phyloP scores from a whole-genome alignment of 1,284 basidiomycete species.

The Porphyrellus sp. region DNA sequence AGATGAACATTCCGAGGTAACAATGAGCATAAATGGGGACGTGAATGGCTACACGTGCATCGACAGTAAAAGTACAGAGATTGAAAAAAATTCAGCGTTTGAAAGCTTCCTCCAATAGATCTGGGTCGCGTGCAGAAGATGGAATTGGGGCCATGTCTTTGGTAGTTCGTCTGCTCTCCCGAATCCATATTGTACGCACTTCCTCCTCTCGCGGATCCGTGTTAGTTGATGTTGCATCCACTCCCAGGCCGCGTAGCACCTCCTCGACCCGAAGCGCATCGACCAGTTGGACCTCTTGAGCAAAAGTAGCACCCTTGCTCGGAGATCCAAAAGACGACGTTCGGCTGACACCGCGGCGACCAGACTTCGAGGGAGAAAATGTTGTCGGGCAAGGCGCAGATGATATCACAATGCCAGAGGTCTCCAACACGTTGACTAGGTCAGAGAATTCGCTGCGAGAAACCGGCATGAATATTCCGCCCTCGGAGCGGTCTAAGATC shows the following conservation, averaged over 20 bases:
- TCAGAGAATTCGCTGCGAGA: conserved; percentile 75
- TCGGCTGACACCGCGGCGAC: conserved; percentile 50
- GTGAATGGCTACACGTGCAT: conserved; percentile 3
- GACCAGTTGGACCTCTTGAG: conserved; percentile 52
- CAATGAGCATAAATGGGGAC: conserved; percentile 10
- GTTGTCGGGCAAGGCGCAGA: conserved; percentile 30
- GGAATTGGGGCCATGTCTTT: conserved; percentile 49
- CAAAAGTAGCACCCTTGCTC: conserved; percentile 40
- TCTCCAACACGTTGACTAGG: conserved; percentile 67
- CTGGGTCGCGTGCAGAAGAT: conserved; percentile 22
- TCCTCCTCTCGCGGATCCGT: conserved; percentile 58
- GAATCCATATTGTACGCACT: conserved; percentile 62
- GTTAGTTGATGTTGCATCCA: conserved; percentile 39
- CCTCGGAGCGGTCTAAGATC: conserved; percentile 54
- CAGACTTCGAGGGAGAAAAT: conserved; percentile 41
- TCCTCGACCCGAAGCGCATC: conserved; percentile 62
- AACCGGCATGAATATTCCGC: conserved; percentile 55
- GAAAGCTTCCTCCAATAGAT: conserved; percentile 53
- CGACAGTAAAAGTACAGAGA: conserved; percentile 4
- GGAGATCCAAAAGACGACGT: conserved; percentile 54
- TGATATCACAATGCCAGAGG: conserved; percentile 57
- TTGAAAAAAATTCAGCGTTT: conserved; percentile 39
- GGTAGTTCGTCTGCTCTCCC: conserved; percentile 53
- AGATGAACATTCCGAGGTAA: conserved; percentile 12
- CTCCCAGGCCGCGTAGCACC: conserved; percentile 60